Evolutionary conservation across 305 asterid genomes (phyloP).

Genomic region (Striga hermonthica): DNA sequence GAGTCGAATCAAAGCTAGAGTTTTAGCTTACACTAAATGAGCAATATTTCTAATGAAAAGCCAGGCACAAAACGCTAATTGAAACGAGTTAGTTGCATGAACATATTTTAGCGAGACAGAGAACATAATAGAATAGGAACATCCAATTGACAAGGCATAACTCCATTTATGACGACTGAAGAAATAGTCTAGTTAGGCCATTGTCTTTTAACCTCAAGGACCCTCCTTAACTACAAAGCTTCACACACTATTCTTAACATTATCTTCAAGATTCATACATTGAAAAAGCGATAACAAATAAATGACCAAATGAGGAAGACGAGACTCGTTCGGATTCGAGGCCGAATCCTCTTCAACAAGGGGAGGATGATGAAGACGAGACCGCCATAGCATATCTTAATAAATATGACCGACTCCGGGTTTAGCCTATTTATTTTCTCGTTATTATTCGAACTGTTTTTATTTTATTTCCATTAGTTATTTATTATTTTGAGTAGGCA

Average conservation of each 20-base stretch:
- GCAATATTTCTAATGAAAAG: slow-evolving; percentile 13
- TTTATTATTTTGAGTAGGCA: too few relatives aligned
- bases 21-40: slow-evolving; percentile 8
- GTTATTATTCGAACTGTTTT: too few relatives aligned
- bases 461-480: too few relatives aligned
- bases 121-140: slow-evolving; percentile 16
- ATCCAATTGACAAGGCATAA: slow-evolving; percentile 17
- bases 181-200: slow-evolving; percentile 14
- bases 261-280: too few relatives aligned
- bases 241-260: background rate
- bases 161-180: slow-evolving; percentile 15
- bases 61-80: background rate
- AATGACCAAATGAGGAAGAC: background rate
- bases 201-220: background rate
- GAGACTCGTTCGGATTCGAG: too few relatives aligned
- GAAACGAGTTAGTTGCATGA: too few relatives aligned
- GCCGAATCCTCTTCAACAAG: too few relatives aligned
- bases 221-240: background rate
- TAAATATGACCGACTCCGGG: too few relatives aligned
- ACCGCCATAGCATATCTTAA: too few relatives aligned
- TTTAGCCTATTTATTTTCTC: too few relatives aligned
- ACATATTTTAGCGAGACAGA: background rate
- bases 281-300: background rate
- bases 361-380: too few relatives aligned
- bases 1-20: background rate